Conservation (phyloP, 495 filamentous ascomycete genomes). For the Lentithecium fluviatile region DNA sequence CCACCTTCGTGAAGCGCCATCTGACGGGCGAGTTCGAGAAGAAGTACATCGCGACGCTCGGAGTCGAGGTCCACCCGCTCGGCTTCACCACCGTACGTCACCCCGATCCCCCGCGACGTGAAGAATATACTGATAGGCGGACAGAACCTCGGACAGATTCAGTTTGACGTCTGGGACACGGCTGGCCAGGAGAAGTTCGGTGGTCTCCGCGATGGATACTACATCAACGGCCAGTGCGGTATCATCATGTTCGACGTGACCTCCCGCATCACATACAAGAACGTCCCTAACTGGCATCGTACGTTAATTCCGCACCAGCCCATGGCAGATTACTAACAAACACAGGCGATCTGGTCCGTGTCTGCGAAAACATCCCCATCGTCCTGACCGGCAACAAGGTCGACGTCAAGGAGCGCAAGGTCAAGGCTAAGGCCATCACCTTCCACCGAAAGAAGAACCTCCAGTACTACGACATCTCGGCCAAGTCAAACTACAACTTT, state of each 20-base stretch:
- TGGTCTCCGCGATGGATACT: slow-evolving; percentile 99
- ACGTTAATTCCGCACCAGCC: slow-evolving; percentile 49
- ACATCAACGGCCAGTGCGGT: slow-evolving; percentile 99
- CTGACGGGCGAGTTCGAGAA: slow-evolving; percentile 99
- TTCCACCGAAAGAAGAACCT: slow-evolving; percentile 99
- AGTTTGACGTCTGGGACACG: slow-evolving; percentile 99
- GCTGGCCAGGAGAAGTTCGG: slow-evolving; percentile 99
- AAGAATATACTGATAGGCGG: slow-evolving; percentile 12
- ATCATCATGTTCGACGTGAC: slow-evolving; percentile 99
- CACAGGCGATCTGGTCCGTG: slow-evolving; percentile 94
- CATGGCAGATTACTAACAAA: slow-evolving; percentile 21
- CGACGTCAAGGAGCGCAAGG: slow-evolving; percentile 99
- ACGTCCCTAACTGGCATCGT: slow-evolving; percentile 99
- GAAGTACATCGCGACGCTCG: slow-evolving; percentile 99
- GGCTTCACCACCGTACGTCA: slow-evolving; percentile 82
- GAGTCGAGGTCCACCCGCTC: slow-evolving; percentile 98
- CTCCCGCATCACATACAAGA: slow-evolving; percentile 99
- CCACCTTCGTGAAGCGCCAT: slow-evolving; percentile 99
- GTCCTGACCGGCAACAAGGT: slow-evolving; percentile 99
- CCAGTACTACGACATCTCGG: slow-evolving; percentile 99
- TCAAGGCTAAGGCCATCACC: slow-evolving; percentile 99
- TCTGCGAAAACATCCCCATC: slow-evolving; percentile 99
- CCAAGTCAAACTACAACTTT: slow-evolving; percentile 99
- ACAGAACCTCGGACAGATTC: slow-evolving; percentile 91
- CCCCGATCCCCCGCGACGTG: background rate